phyloP scores from a whole-genome alignment of 1,284 basidiomycete genomes.

The Fomitopsis pinicola region DNA sequence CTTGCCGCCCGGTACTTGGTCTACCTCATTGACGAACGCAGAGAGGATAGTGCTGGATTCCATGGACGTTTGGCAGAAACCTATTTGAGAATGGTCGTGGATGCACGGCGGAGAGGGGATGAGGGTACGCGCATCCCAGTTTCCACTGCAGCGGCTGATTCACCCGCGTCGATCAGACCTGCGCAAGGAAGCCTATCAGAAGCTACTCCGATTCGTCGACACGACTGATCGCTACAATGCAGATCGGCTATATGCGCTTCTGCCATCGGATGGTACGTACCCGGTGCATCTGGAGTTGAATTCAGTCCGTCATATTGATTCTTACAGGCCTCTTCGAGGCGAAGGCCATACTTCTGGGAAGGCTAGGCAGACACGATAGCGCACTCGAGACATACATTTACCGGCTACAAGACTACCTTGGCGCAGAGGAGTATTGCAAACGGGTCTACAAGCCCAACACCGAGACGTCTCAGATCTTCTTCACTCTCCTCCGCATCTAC shows the following conservation, averaged over 20 bases:
- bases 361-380: conserved; percentile 87
- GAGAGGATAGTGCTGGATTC: conserved; percentile 64
- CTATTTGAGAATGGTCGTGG: conserved; percentile 67
- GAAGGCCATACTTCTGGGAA: conserved; percentile 85
- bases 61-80: conserved; percentile 89
- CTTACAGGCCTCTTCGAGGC: conserved; percentile 73
- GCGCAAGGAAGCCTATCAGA: conserved; percentile 51
- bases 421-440: conserved; percentile 94
- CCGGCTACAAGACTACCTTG: conserved; percentile 72
- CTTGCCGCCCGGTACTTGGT: conserved; percentile 84
- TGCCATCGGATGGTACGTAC: conserved; percentile 69
- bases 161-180: conserved; percentile 29
- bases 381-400: conserved; percentile 94
- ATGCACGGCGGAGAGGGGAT: conserved; percentile 50
- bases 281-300: background rate
- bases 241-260: conserved; percentile 73
- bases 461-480: conserved; percentile 67
- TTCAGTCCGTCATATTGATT: background rate
- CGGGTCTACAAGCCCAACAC: conserved; percentile 64
- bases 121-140: conserved; percentile 38
- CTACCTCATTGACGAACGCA: conserved; percentile 73
- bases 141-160: background rate
- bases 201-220: conserved; percentile 77
- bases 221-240: conserved; percentile 70
- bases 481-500: conserved; percentile 85